Conservation (phyloP, 2,329 filamentous ascomycete genomes). For the Aspergillus unguis region DNA sequence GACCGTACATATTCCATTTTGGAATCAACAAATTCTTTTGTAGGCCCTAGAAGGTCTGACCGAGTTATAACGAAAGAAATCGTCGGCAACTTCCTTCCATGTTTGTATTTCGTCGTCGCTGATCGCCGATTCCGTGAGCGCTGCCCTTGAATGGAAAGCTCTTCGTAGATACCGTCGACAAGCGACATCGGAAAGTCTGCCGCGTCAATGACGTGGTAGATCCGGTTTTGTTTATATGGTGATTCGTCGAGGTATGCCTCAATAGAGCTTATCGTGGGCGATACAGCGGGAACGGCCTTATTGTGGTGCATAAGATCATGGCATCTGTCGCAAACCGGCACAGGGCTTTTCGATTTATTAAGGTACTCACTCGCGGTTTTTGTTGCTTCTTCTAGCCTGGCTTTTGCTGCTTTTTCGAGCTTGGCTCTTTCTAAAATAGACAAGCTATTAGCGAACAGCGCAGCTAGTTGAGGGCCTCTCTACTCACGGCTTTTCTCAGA, state of each 20-base stretch:
- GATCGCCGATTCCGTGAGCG: slow-evolving; percentile 79
- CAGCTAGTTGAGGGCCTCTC: background rate
- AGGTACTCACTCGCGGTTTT: slow-evolving; percentile 20
- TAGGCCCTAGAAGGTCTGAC: slow-evolving; percentile 78
- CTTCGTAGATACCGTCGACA: slow-evolving; percentile 68
- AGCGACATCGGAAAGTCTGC: slow-evolving; percentile 96
- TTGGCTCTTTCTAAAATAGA: slow-evolving; percentile 19
- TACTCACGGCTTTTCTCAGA: slow-evolving; percentile 16
- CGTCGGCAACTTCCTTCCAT: slow-evolving; percentile 69
- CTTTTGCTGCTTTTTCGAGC: slow-evolving; percentile 24
- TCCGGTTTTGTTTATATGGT: slow-evolving; percentile 84
- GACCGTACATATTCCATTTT: slow-evolving; percentile 82
- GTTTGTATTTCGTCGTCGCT: slow-evolving; percentile 61
- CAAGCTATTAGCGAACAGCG: slow-evolving; percentile 1
- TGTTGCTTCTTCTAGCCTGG: slow-evolving; percentile 21
- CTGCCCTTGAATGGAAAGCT: slow-evolving; percentile 68
- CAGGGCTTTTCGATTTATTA: slow-evolving; percentile 18
- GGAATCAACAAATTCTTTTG: slow-evolving; percentile 75
- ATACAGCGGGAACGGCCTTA: slow-evolving; percentile 66
- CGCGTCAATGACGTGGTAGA: slow-evolving; percentile 93
- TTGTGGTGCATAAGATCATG: slow-evolving; percentile 77
- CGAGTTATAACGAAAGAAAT: slow-evolving; percentile 90
- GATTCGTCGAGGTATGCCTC: slow-evolving; percentile 83
- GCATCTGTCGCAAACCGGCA: slow-evolving; percentile 74
- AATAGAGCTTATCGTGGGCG: slow-evolving; percentile 77